Evolutionary conservation across 2,329 filamentous ascomycete species (phyloP), one percentile per base, ranked within the genome.

Genomic region (Sarocladium brachiariae): DNA sequence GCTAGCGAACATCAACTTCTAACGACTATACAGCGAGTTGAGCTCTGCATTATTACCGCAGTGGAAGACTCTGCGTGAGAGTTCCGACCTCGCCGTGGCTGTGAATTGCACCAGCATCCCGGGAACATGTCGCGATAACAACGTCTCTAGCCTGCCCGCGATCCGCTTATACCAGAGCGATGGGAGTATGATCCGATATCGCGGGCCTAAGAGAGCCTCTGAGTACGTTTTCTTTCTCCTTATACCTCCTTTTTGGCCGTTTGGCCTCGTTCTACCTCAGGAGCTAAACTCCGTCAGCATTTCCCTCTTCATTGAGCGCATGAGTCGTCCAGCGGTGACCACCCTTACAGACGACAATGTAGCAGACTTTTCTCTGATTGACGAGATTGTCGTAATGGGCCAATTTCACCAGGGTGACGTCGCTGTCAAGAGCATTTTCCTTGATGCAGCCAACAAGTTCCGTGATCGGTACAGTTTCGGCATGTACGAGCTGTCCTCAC

Each of bases 71-170:
- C 50, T 55, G 18, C 47, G 48, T 37, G 47, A 51, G 33, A 33
- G 34, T 5, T 9, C 16, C 4, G 9, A 30, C 16, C 41, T 50
- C 9, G 50, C 69, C 2, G 51, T 66, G 24, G 71, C 65, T 51
- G 57, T 77, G 16, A 68, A 77, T 59, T 76, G 74, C 56, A 57
- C 59, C 2, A 51, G 54, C 1, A 56, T 63, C 2, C n/a, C 56
- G 2, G 53, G 60, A 6, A 54, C 74, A n/a, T 77, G 74, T 56
- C 54, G 62, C 46, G 64, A 71, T 23, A 59, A 66, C 41, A 63
- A 66, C 21, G 62, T 77, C 25, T 61, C 63, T 11, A 75, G 73
- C 0, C 75, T 72, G 52, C 74, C 74, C 2, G 64, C 74, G 6
- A 67, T 78, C 31, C 67, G 74, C 0, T 65, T 71, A 9, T 73